Percentiles rank a stretch among this genome's conserved stretches.
Conservation (phyloP, 2,329 filamentous ascomycete genomes). For the Ilyonectria mors-panacis region DNA sequence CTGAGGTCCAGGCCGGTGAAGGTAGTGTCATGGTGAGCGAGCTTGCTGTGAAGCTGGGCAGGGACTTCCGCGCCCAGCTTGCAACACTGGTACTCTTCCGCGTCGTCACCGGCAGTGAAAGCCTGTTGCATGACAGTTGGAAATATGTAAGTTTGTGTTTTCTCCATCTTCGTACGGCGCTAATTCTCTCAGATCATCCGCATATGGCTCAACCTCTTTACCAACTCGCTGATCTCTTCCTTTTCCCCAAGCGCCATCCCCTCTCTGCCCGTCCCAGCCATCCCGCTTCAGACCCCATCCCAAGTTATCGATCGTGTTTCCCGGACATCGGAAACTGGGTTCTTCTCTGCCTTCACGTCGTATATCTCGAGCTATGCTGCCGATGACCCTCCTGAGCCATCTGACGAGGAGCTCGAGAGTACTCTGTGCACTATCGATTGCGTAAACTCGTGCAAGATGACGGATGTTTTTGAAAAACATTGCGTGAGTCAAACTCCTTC, state of each 20-base stretch:
- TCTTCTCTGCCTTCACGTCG: slow-evolving; percentile 94
- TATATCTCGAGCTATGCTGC: slow-evolving; percentile 99
- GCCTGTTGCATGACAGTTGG: slow-evolving; percentile 83
- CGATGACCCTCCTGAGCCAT: slow-evolving; percentile 96
- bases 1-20: slow-evolving; percentile 92
- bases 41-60: slow-evolving; percentile 93
- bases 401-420: slow-evolving; percentile 96
- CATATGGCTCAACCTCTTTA: slow-evolving; percentile 95
- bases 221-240: slow-evolving; percentile 91
- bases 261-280: slow-evolving; percentile 80
- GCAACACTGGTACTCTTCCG: slow-evolving; percentile 96
- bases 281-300: slow-evolving; percentile 91
- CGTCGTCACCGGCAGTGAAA: slow-evolving; percentile 88
- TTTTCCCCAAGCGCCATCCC: slow-evolving; percentile 77
- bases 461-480: slow-evolving; percentile 88
- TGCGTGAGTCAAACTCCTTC: slow-evolving; percentile 66
- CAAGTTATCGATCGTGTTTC: slow-evolving; percentile 92
- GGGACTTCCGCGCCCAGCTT: slow-evolving; percentile 93
- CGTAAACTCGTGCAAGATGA: slow-evolving; percentile 89
- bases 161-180: background rate
- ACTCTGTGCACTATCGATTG: slow-evolving; percentile 96
- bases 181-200: slow-evolving; percentile 76
- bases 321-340: slow-evolving; percentile 82
- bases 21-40: slow-evolving; percentile 99
- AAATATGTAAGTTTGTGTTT: slow-evolving; percentile 74